These are phyloP conservation scores for Neobulgaria alba DNA, from an alignment of 2,329 filamentous ascomycete genomes.

Conservation along the genomic window DNA sequence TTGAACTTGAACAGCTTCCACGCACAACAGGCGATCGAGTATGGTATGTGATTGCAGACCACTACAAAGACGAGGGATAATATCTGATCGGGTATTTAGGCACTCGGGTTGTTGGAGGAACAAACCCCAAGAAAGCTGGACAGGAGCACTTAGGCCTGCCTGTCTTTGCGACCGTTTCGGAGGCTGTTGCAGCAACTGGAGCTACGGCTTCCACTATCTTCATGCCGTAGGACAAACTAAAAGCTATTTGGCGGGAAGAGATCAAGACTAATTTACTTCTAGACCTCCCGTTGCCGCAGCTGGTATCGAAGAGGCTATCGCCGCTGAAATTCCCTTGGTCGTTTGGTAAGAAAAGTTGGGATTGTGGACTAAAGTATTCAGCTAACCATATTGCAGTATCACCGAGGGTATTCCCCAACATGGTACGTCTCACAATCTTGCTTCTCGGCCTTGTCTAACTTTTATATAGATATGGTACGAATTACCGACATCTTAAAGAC, in stretches of 20 bases:
- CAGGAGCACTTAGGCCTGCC: constrained; percentile 80
- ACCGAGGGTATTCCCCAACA: constrained; percentile 98
- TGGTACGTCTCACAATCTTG: constrained; percentile 46
- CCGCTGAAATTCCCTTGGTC: constrained; percentile 85
- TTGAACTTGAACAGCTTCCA: constrained; percentile 65
- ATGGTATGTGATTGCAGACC: constrained; percentile 53
- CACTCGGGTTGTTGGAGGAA: constrained; percentile 95
- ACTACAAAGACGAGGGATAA: constrained; percentile 16
- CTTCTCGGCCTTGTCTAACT: constrained; percentile 12
- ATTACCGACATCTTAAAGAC: constrained; percentile 98
- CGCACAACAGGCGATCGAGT: constrained; percentile 94
- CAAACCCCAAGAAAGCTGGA: constrained; percentile 98
- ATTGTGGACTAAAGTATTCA: too few relatives aligned
- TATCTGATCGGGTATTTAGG: constrained; percentile 42
- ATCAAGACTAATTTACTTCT: constrained; percentile 19
- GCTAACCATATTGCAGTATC: constrained; percentile 43
- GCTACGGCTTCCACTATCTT: constrained; percentile 92
- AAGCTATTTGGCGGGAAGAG: neutral
- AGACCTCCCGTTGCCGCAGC: constrained; percentile 85
- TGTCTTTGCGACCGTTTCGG: constrained; percentile 82
- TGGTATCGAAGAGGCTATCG: constrained; percentile 93
- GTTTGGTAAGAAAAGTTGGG: constrained; percentile 67
- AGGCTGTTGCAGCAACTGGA: constrained; percentile 83
- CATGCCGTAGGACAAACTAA: constrained; percentile 60
- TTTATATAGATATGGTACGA: constrained; percentile 83